phyloP scores from a whole-genome alignment of 495 filamentous ascomycete species.

The Choiromyces venosus region DNA sequence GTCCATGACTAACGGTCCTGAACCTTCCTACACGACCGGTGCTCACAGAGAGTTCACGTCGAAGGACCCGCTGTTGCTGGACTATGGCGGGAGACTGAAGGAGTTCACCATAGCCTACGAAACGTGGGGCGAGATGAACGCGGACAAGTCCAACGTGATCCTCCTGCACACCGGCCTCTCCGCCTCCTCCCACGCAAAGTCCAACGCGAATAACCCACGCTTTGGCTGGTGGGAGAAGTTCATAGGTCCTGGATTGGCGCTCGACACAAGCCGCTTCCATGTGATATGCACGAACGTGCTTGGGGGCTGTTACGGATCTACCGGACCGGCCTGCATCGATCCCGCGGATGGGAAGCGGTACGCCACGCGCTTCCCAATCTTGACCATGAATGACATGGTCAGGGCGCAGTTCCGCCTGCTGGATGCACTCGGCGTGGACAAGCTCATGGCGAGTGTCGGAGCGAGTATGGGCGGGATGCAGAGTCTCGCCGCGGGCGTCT shows the following conservation, averaged over 20 bases:
- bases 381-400: constrained; percentile 98
- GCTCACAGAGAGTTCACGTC: constrained; percentile 70
- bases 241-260: constrained; percentile 76
- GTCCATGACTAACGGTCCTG: constrained; percentile 59
- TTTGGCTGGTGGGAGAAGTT: constrained; percentile 99
- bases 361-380: constrained; percentile 91
- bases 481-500: constrained; percentile 79
- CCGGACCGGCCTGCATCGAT: constrained; percentile 81
- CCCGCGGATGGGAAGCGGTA: constrained; percentile 82
- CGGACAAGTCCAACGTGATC: constrained; percentile 79
- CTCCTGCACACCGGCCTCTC: constrained; percentile 91
- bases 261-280: constrained; percentile 88
- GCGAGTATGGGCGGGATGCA: constrained; percentile 99
- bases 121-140: constrained; percentile 81
- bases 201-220: constrained; percentile 74
- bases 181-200: constrained; percentile 92
- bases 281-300: constrained; percentile 96
- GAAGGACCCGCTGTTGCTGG: constrained; percentile 68
- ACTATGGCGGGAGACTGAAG: constrained; percentile 85
- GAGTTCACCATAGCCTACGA: constrained; percentile 90
- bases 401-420: constrained; percentile 87
- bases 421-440: constrained; percentile 69
- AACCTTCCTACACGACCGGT: constrained; percentile 89
- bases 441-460: constrained; percentile 86
- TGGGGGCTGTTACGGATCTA: constrained; percentile 93